phyloP scores from a whole-genome alignment of 148 eudicot genomes.

The Arctostaphylos glauca region DNA sequence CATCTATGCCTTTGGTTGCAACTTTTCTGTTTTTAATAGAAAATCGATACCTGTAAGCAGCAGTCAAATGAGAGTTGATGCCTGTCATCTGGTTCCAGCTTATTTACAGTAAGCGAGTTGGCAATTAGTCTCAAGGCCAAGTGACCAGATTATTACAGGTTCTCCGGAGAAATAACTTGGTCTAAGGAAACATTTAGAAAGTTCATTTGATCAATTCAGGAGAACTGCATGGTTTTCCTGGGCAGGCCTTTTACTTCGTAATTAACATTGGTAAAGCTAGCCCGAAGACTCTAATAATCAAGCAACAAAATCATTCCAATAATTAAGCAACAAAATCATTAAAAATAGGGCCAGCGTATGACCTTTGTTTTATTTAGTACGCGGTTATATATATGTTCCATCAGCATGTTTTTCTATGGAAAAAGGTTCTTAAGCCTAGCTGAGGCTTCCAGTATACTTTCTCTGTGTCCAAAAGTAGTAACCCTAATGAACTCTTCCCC shows the following conservation, averaged over 20 bases:
- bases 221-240: background rate
- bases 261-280: background rate
- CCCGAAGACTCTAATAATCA: background rate
- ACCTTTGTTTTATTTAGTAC: background rate
- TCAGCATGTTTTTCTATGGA: background rate
- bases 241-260: background rate
- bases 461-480: slow-evolving; percentile 65
- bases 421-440: slow-evolving; percentile 47
- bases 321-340: background rate
- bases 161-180: background rate
- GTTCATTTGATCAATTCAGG: background rate
- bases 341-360: background rate
- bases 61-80: background rate
- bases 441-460: slow-evolving; percentile 59
- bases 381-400: background rate
- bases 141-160: background rate
- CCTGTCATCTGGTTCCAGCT: background rate
- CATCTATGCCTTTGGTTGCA: background rate
- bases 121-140: background rate
- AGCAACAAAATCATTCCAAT: background rate
- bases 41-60: background rate
- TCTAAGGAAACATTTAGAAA: background rate
- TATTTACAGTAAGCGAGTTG: background rate
- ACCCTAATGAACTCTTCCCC: slow-evolving; percentile 72
- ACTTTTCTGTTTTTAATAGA: background rate